These are phyloP conservation scores for Boletus subcaerulescens DNA, from an alignment of 768 basidiomycete genomes.

Conservation along the genomic window DNA sequence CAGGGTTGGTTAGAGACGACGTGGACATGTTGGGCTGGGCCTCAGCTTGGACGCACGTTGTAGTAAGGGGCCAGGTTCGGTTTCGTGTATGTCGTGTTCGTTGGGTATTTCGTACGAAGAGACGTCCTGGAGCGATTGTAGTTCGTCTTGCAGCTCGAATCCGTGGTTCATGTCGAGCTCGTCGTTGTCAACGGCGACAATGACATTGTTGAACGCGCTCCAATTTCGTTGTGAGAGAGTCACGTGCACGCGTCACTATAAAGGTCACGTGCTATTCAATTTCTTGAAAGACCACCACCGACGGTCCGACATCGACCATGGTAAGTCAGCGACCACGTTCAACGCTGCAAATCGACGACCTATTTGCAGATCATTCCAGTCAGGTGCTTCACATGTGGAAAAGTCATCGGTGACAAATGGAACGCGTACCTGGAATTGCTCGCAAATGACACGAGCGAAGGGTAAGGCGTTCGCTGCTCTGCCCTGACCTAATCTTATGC, in stretches of 20 bases:
- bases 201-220: slow-evolving; percentile 7
- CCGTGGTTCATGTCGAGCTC: slow-evolving; percentile 33
- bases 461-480: slow-evolving; percentile 47
- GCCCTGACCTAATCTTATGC: neutral
- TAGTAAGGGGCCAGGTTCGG: slow-evolving; percentile 53
- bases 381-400: slow-evolving; percentile 94
- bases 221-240: slow-evolving; percentile 2
- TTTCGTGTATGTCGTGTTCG: slow-evolving; percentile 60
- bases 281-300: slow-evolving; percentile 1
- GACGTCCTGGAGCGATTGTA: slow-evolving; percentile 60
- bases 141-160: slow-evolving; percentile 81
- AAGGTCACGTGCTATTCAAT: slow-evolving; percentile 3
- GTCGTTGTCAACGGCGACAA: slow-evolving; percentile 1
- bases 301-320: slow-evolving; percentile 16
- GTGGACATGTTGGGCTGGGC: neutral
- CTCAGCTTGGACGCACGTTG: slow-evolving; percentile 45
- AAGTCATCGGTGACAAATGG: slow-evolving; percentile 98
- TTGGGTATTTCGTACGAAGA: slow-evolving; percentile 63
- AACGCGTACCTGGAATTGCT: slow-evolving; percentile 80
- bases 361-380: slow-evolving; percentile 84
- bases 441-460: slow-evolving; percentile 80
- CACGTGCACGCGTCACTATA: slow-evolving; percentile 25
- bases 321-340: slow-evolving; percentile 7
- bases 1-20: slow-evolving; percentile 5
- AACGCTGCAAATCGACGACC: neutral